Conservation (phyloP, 768 basidiomycete species). For the Boletus rufocinnamomeus region DNA sequence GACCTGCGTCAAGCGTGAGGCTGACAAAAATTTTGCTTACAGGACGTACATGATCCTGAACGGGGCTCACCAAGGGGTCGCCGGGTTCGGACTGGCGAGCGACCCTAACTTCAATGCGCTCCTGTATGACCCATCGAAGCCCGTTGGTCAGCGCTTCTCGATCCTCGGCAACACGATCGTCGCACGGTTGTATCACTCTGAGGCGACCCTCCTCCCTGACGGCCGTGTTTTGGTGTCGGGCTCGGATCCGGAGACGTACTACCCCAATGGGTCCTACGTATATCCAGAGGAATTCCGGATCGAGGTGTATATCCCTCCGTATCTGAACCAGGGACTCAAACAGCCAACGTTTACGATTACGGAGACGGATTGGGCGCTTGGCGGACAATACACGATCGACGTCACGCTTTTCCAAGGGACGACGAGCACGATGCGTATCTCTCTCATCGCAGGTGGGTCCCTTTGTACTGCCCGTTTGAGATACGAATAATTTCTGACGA, state of each 20-base stretch:
- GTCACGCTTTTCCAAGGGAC: conserved; percentile 43
- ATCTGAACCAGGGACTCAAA: conserved; percentile 60
- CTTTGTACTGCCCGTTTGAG: background rate
- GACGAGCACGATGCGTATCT: too few species aligned
- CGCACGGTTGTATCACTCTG: too few species aligned
- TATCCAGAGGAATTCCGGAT: conserved; percentile 80
- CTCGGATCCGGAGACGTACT: conserved; percentile 63
- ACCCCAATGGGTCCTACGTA: conserved; percentile 37
- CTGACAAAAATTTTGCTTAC: conserved; percentile 30
- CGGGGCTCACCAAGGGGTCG: conserved; percentile 67
- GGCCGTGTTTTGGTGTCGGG: too few species aligned
- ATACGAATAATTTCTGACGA: background rate
- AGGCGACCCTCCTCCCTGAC: too few species aligned
- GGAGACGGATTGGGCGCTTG: too few species aligned
- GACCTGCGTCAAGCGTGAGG: background rate
- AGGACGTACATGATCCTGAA: too few species aligned
- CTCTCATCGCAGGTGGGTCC: conserved; percentile 61
- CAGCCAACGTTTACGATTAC: conserved; percentile 65
- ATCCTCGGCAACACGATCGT: too few species aligned
- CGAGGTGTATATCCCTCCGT: conserved; percentile 88
- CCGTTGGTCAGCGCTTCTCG: too few species aligned
- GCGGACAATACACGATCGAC: conserved; percentile 53
- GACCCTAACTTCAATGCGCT: conserved; percentile 66
- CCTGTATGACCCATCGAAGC: too few species aligned
- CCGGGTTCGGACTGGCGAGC: conserved; percentile 70